Evolutionary conservation across 2,329 filamentous ascomycete species (phyloP).

Genomic region (Tolypocladium endophyticum): DNA sequence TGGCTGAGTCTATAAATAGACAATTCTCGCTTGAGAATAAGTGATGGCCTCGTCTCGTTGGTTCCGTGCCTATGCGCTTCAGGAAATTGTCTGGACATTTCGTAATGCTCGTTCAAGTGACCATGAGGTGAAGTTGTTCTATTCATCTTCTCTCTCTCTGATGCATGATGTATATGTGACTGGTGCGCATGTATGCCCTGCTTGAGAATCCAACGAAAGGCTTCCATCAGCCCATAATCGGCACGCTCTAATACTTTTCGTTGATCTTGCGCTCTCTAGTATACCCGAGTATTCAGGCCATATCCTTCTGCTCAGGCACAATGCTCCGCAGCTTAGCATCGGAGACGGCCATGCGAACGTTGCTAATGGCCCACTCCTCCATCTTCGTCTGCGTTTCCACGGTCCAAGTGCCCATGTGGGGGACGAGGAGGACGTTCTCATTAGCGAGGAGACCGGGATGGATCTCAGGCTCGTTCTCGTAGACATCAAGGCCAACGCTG

Average conservation of each 20-base stretch:
- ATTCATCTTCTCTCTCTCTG: background rate
- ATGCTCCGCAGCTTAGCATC: slow-evolving; percentile 54
- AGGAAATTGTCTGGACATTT: background rate
- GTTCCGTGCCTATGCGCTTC: background rate
- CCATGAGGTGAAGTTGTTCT: background rate
- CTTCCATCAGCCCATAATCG: background rate
- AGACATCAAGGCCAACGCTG: slow-evolving; percentile 69
- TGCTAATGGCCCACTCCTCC: slow-evolving; percentile 67
- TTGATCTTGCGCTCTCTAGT: background rate
- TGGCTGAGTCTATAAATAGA: slow-evolving; percentile 12
- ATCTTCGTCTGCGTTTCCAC: slow-evolving; percentile 54
- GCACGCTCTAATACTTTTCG: background rate
- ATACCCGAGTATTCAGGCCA: slow-evolving; percentile 9
- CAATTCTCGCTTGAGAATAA: slow-evolving; percentile 5
- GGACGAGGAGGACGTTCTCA: slow-evolving; percentile 61
- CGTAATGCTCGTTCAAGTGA: background rate
- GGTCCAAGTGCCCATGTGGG: slow-evolving; percentile 82
- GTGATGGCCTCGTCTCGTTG: background rate
- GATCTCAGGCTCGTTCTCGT: slow-evolving; percentile 68
- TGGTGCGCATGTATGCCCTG: background rate
- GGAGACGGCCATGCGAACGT: slow-evolving; percentile 53
- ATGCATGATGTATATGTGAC: background rate
- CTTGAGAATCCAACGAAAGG: background rate
- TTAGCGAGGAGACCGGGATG: slow-evolving; percentile 64
- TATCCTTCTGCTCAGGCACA: slow-evolving; percentile 56